A percentile compares a stretch with the other conserved stretches of the same genome.
Conservation (phyloP, 2,329 filamentous ascomycete species). For the Aureobasidium lini region DNA sequence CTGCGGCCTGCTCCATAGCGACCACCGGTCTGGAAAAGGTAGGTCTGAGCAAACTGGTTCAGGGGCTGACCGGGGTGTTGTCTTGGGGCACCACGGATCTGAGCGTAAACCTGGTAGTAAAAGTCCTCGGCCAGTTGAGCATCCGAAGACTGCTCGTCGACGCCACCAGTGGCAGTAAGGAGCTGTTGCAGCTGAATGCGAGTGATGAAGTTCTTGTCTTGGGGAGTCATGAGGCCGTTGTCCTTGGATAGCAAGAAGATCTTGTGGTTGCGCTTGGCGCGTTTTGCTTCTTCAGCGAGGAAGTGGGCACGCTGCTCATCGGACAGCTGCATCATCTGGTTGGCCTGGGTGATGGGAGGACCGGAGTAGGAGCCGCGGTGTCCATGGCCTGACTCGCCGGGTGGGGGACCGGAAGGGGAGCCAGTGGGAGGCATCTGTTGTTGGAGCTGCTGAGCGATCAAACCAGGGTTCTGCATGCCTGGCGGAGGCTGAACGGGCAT, state of each 20-base stretch:
- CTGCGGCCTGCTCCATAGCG: constrained; percentile 64
- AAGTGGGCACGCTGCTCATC: constrained; percentile 80
- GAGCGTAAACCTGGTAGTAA: constrained; percentile 95
- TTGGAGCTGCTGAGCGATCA: constrained; percentile 21
- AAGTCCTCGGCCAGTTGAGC: constrained; percentile 85
- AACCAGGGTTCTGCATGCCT: constrained; percentile 21
- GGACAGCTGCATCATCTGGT: constrained; percentile 67
- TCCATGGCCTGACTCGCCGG: constrained; percentile 22
- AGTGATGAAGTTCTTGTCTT: constrained; percentile 99
- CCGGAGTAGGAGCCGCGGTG: constrained; percentile 43
- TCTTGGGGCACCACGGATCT: constrained; percentile 81
- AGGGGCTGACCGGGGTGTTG: constrained; percentile 89
- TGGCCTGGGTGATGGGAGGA: constrained; percentile 57
- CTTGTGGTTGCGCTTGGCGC: constrained; percentile 96
- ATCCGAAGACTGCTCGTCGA: constrained; percentile 72
- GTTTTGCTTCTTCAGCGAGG: constrained; percentile 83
- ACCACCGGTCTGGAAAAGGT: constrained; percentile 88
- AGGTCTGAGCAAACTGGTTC: constrained; percentile 95
- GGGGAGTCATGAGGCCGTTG: constrained; percentile 96
- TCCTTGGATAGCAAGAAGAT: constrained; percentile 89
- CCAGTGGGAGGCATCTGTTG: constrained; percentile 9
- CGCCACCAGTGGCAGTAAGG: constrained; percentile 82
- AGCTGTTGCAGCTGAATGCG: constrained; percentile 95
- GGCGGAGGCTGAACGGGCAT: constrained; percentile 26
- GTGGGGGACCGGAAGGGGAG: constrained; percentile 6